phyloP scores from a whole-genome alignment of 768 basidiomycete species.

The Phlebiopsis gigantea region DNA sequence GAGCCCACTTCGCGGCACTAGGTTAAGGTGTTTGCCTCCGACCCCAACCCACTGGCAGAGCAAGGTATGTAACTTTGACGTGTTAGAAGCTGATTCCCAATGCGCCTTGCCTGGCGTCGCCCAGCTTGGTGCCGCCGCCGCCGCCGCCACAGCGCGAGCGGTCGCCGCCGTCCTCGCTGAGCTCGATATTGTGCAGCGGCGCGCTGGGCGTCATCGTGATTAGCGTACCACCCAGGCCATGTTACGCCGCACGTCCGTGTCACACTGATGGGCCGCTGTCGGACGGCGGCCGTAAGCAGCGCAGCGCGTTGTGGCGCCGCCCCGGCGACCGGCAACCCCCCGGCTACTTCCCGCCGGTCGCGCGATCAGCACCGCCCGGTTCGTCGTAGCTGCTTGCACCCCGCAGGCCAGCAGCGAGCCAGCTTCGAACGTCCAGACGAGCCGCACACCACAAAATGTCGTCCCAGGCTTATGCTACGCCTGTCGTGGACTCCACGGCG shows the following conservation, averaged over 20 bases:
- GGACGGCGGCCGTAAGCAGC: background rate
- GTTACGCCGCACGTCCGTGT: background rate
- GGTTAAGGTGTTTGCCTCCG: background rate
- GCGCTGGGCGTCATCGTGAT: too few species aligned
- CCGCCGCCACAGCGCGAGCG: background rate
- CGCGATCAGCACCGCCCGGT: background rate
- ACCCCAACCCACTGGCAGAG: background rate
- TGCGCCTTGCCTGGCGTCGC: background rate
- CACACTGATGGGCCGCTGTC: background rate
- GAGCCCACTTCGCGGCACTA: background rate
- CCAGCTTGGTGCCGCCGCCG: background rate
- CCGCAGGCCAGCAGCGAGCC: background rate
- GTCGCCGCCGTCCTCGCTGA: background rate
- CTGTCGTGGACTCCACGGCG: slow-evolving; percentile 46
- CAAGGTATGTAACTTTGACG: background rate
- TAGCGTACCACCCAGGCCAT: background rate
- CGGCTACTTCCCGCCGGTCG: background rate
- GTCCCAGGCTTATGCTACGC: slow-evolving; percentile 30
- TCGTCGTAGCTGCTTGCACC: background rate
- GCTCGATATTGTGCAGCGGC: too few species aligned
- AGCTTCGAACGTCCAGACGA: background rate
- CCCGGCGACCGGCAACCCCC: slow-evolving; percentile 1
- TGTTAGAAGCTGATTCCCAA: background rate
- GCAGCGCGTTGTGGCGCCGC: slow-evolving; percentile 3
- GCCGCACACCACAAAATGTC: background rate